Percentiles rank a stretch among this genome's conserved stretches.
phyloP scores from a whole-genome alignment of 306 rosid species.

The Begonia loranthoides region DNA sequence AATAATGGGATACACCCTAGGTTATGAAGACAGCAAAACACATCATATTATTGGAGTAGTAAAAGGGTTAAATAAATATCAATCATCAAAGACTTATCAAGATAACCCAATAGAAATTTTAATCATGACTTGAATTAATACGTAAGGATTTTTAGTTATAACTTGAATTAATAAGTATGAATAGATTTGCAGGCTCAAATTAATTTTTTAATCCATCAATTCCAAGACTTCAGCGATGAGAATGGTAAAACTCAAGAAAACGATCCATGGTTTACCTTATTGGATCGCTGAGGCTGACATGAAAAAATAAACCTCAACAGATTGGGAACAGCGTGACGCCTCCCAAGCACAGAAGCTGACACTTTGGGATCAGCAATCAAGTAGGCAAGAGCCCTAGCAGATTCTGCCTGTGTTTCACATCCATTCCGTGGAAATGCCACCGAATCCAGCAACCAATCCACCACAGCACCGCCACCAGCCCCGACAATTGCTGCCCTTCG shows the following conservation, averaged over 20 bases:
- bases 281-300: slow-evolving; percentile 75
- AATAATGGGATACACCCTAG: too few species aligned
- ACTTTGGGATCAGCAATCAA: slow-evolving; percentile 83
- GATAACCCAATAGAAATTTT: too few species aligned
- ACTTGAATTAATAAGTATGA: too few species aligned
- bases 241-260: background rate
- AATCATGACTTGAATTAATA: too few species aligned
- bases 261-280: slow-evolving; percentile 31
- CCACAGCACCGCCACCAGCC: slow-evolving; percentile 84
- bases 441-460: slow-evolving; percentile 87
- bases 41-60: too few species aligned
- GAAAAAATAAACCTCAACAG: slow-evolving; percentile 81
- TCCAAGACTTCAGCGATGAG: too few species aligned
- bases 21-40: too few species aligned
- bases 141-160: too few species aligned
- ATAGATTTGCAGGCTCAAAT: too few species aligned
- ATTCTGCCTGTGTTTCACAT: slow-evolving; percentile 69
- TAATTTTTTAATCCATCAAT: too few species aligned
- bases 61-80: too few species aligned
- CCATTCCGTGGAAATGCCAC: slow-evolving; percentile 65
- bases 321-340: slow-evolving; percentile 78
- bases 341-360: slow-evolving; percentile 54
- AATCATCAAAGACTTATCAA: too few species aligned
- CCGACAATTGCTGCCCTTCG: slow-evolving; percentile 84
- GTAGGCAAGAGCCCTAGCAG: slow-evolving; percentile 89